Base-by-base conservation (phyloP, 768 basidiomycete species). In the Lactarius psammicola region DNA sequence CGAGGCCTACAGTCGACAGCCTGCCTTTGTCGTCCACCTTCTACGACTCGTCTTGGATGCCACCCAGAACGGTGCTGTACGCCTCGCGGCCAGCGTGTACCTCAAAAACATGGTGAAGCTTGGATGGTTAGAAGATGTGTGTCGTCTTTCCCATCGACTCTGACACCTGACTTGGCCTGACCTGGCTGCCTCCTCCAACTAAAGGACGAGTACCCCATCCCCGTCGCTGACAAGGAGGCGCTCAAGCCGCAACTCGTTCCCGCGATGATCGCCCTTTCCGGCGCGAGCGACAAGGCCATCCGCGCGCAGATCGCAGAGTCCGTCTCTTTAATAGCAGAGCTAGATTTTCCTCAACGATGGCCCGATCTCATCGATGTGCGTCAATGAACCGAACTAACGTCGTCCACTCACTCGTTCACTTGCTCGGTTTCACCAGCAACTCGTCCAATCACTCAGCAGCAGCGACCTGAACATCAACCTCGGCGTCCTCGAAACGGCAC, bases 311-410 rank as follows among this genome's bases (percentile, higher is more conserved):
- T 98, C 38, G 95, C 94, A 18, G 95, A 99, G 77, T 86, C 94
- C 11, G 89, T 98, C 36, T 88, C 95, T 9, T 84, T 95, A 70
- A 90, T 98, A 73, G 95, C 97, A 17, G 86, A 89, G 69, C 81
- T 88, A 30, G 97, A 99, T 78, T 99, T 98, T 74, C 97, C 97
- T 11, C 76, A 80, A 18, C 84, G 85, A 70, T 99, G 97, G 97
- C 82, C 85, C 20, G 86, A 90, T 77, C 84, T 98, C 66, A 87
- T 97, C 71, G 90, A 94, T 79, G 95, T 97, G 75, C 74, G 94
- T 83, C 40, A 42, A 51, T 49, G 13, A 23, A 26, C 49, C 20
- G 15, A 51, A 4, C 13, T 15, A 15, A 26, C 23, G 6, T 28
- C 46, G 4, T 49, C 46, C 5, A 49, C 44, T 26, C 49, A 26